Percentiles rank a stretch among this genome's conserved stretches.
Conservation (phyloP, 495 filamentous ascomycete species). For the Aspergillus sparsus region DNA sequence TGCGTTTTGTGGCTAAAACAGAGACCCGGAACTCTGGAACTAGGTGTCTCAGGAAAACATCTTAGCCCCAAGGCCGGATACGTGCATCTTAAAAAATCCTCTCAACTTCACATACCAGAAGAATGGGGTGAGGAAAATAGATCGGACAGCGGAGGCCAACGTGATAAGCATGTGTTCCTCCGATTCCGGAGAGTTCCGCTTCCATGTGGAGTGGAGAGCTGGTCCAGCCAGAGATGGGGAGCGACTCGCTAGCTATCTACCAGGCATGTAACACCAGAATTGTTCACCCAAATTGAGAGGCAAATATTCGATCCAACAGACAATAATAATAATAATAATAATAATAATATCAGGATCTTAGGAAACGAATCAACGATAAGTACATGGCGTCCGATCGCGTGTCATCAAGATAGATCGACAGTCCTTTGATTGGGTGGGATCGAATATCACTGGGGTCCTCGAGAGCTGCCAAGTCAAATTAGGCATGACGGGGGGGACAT, state of each 20-base stretch:
- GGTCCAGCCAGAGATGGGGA: background rate
- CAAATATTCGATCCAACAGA: too few species aligned
- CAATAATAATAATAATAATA: too few species aligned
- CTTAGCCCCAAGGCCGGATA: background rate
- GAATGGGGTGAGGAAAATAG: background rate
- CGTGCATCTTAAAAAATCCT: background rate
- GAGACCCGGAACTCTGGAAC: too few species aligned
- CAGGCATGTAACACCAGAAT: background rate
- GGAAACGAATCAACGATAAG: background rate
- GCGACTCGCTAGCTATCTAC: background rate
- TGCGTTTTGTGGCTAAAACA: too few species aligned
- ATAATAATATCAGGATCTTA: too few species aligned
- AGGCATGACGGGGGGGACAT: background rate
- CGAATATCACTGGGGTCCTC: background rate
- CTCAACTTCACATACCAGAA: background rate
- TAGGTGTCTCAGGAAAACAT: too few species aligned
- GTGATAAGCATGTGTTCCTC: conserved; percentile 13
- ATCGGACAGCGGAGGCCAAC: background rate
- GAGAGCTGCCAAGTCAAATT: conserved; percentile 1
- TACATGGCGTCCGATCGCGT: background rate
- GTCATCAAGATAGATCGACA: background rate
- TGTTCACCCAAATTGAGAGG: background rate
- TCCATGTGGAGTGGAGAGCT: background rate
- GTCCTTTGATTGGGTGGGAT: background rate
- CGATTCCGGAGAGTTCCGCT: conserved; percentile 16